phyloP scores from a whole-genome alignment of 441 rosid species.

The Croton laevigatus region DNA sequence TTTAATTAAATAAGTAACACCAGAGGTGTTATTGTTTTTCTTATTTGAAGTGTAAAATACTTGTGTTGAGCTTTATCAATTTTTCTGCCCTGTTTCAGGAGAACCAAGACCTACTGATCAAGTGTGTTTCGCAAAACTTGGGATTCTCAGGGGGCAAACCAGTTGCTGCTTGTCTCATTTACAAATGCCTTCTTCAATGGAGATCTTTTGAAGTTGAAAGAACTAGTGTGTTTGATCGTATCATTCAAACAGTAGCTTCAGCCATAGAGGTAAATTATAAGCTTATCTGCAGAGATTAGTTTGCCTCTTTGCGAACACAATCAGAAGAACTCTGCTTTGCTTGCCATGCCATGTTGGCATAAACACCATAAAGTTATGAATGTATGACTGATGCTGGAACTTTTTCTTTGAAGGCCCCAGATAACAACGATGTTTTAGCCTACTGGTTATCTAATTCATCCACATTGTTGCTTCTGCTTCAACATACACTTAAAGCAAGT shows the following conservation, averaged over 20 bases:
- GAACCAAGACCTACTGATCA: conserved; percentile 92
- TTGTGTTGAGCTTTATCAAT: conserved; percentile 17
- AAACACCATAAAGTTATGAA: conserved; percentile 18
- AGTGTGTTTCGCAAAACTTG: conserved; percentile 88
- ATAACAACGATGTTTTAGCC: conserved; percentile 77
- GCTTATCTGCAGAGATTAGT: neutral
- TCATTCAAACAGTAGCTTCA: conserved; percentile 93
- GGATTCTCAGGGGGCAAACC: conserved; percentile 94
- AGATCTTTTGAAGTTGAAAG: conserved; percentile 99
- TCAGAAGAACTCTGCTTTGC: conserved; percentile 12
- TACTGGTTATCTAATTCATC: conserved; percentile 99
- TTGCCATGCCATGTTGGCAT: conserved; percentile 13
- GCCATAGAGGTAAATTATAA: conserved; percentile 68
- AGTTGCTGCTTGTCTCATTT: conserved; percentile 94
- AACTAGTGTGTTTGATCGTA: conserved; percentile 94
- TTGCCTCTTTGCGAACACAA: neutral
- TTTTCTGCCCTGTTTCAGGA: conserved; percentile 52
- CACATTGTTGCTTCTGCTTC: conserved; percentile 83
- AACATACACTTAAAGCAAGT: conserved; percentile 97
- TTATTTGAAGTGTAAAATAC: neutral
- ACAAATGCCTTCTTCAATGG: conserved; percentile 99
- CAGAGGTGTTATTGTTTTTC: neutral
- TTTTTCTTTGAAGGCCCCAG: conserved; percentile 63
- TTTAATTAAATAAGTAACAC: neutral
- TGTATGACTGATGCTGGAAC: conserved; percentile 26